These are phyloP conservation scores for Eutrema heterophyllum DNA, from an alignment of 345 rosid species.

Conservation along the genomic window DNA sequence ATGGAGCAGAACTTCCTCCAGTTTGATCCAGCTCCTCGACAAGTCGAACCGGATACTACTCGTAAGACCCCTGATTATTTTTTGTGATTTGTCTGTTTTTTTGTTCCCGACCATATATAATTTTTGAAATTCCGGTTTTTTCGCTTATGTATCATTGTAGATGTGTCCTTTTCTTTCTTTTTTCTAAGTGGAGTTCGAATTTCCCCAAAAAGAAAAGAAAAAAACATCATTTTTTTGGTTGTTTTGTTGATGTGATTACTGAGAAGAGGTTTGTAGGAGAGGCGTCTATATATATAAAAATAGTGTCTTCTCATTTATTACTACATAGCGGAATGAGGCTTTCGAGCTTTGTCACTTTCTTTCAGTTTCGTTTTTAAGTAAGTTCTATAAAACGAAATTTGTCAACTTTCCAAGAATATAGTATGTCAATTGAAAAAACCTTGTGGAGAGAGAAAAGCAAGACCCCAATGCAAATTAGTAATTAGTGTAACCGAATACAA, in stretches of 20 bases:
- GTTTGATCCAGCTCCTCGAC: slow-evolving; percentile 90
- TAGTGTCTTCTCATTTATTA: background rate
- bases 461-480: background rate
- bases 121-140: background rate
- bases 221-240: slow-evolving; percentile 15
- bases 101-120: background rate
- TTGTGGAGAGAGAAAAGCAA: background rate
- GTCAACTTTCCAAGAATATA: background rate
- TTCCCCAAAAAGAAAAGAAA: slow-evolving; percentile 14
- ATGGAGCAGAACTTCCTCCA: slow-evolving; percentile 85
- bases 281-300: slow-evolving; percentile 12
- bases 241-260: slow-evolving; percentile 17
- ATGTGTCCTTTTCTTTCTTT: slow-evolving; percentile 12
- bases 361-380: background rate
- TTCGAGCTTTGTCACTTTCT: background rate
- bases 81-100: slow-evolving; percentile 39
- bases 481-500: background rate
- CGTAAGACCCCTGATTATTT: slow-evolving; percentile 86
- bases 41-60: slow-evolving; percentile 71
- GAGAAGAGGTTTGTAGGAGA: slow-evolving; percentile 15
- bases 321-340: background rate
- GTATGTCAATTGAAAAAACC: background rate
- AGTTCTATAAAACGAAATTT: background rate
- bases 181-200: slow-evolving; percentile 6
- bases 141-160: slow-evolving; percentile 26